phyloP scores from a whole-genome alignment of 495 filamentous ascomycete genomes.

The Penicillium argentinense region DNA sequence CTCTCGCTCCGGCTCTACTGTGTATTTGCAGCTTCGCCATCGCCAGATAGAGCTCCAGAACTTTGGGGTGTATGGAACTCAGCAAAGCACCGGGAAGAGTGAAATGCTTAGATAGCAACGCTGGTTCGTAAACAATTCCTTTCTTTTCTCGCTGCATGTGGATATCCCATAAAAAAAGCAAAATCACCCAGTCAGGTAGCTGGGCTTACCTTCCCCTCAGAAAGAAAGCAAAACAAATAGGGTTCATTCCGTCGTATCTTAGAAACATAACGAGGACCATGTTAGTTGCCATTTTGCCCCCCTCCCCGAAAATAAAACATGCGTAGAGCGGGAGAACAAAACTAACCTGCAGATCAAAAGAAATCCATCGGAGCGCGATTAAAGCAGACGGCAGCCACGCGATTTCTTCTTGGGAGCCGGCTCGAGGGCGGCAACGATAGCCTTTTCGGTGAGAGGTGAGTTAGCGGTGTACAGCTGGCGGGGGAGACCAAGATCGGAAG shows the following conservation, averaged over 20 bases:
- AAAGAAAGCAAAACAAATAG: constrained; percentile 24
- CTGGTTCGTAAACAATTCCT: constrained; percentile 19
- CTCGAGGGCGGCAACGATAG: constrained; percentile 86
- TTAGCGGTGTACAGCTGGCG: constrained; percentile 12
- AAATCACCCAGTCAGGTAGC: constrained; percentile 15
- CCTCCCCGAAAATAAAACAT: constrained; percentile 9
- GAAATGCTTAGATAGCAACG: constrained; percentile 23
- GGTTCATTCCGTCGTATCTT: constrained; percentile 35
- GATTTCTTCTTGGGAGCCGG: constrained; percentile 73
- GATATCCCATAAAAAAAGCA: constrained; percentile 16
- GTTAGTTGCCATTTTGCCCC: no score
- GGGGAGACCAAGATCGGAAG: neutral
- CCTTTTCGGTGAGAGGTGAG: constrained; percentile 45
- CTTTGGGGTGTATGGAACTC: neutral
- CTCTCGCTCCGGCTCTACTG: no score
- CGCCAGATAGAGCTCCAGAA: neutral
- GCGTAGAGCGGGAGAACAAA: no score
- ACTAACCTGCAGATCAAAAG: constrained; percentile 25
- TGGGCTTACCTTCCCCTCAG: constrained; percentile 16
- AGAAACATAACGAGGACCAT: no score
- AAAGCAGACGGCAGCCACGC: constrained; percentile 45
- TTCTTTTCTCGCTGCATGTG: constrained; percentile 10
- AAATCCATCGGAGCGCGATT: constrained; percentile 13
- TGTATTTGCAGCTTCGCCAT: no score
- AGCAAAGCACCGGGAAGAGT: neutral